phyloP scores from a whole-genome alignment of 805 yeast genomes.

The Yueomyces sinensis region DNA sequence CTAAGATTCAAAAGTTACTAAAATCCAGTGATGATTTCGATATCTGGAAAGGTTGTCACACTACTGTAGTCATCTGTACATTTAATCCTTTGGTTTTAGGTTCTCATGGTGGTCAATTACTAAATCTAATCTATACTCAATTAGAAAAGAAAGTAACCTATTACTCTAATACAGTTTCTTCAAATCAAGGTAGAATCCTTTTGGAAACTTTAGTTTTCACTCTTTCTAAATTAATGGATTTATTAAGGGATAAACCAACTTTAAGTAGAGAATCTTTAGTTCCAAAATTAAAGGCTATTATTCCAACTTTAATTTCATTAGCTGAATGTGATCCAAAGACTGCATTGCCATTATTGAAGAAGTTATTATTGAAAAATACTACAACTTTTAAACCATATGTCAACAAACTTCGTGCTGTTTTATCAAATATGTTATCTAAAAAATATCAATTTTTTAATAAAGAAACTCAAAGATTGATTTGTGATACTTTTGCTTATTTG shows the following conservation, averaged over 20 bases:
- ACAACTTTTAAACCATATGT: constrained; percentile 76
- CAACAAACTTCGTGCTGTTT: constrained; percentile 39
- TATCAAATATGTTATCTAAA: constrained; percentile 25
- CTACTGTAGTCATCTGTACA: constrained; percentile 32
- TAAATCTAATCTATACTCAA: constrained; percentile 16
- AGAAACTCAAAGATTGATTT: constrained; percentile 29
- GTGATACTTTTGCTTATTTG: constrained; percentile 39
- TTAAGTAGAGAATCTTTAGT: constrained; percentile 74
- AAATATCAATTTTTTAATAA: constrained; percentile 29
- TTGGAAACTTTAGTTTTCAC: constrained; percentile 21
- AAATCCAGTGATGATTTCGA: constrained; percentile 31
- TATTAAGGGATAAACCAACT: constrained; percentile 68
- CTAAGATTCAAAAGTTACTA: constrained; percentile 30
- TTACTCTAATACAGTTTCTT: constrained; percentile 8
- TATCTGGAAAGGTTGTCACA: constrained; percentile 49
- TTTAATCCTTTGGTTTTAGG: constrained; percentile 24
- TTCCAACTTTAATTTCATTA: constrained; percentile 37
- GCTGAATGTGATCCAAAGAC: constrained; percentile 27
- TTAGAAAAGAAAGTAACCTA: constrained; percentile 17
- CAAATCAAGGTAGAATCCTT: constrained; percentile 11
- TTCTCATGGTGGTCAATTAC: constrained; percentile 19
- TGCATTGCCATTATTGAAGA: constrained; percentile 29
- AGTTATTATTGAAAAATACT: constrained; percentile 42
- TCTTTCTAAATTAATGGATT: constrained; percentile 20
- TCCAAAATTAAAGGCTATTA: constrained; percentile 57